phyloP scores from a whole-genome alignment of 2,329 filamentous ascomycete genomes.

The Apiospora sp. region DNA sequence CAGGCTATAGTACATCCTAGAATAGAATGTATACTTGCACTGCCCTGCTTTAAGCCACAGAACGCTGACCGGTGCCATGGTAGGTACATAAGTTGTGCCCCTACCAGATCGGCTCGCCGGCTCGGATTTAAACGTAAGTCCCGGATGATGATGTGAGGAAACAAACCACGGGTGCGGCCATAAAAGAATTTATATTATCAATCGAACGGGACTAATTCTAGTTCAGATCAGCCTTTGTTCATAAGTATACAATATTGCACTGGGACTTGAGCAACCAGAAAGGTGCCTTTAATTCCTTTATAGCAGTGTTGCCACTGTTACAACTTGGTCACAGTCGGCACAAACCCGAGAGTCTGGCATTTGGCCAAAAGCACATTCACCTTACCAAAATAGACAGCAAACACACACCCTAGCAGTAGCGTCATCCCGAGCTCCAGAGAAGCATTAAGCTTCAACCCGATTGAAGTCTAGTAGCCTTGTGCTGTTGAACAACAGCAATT shows the following conservation, averaged over 20 bases:
- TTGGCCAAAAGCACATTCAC: background rate
- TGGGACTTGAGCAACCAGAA: background rate
- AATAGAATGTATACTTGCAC: constrained; percentile 18
- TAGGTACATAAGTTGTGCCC: background rate
- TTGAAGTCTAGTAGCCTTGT: background rate
- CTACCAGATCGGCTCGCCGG: background rate
- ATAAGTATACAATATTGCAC: background rate
- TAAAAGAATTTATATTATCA: background rate
- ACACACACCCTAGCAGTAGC: background rate
- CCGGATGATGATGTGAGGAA: background rate
- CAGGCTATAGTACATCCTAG: background rate
- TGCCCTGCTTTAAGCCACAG: background rate
- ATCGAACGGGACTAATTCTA: background rate
- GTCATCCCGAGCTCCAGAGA: background rate
- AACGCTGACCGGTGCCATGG: background rate
- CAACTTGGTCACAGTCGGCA: background rate
- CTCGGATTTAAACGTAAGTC: constrained; percentile 13
- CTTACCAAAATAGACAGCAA: background rate
- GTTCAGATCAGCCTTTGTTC: background rate
- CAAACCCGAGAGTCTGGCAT: background rate
- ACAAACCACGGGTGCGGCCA: background rate
- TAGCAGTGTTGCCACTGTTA: no score
- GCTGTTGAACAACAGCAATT: background rate
- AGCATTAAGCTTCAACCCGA: background rate
- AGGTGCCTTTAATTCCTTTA: background rate